These are phyloP conservation scores for Clausena lansium DNA, from an alignment of 345 rosid genomes.

Conservation along the genomic window DNA sequence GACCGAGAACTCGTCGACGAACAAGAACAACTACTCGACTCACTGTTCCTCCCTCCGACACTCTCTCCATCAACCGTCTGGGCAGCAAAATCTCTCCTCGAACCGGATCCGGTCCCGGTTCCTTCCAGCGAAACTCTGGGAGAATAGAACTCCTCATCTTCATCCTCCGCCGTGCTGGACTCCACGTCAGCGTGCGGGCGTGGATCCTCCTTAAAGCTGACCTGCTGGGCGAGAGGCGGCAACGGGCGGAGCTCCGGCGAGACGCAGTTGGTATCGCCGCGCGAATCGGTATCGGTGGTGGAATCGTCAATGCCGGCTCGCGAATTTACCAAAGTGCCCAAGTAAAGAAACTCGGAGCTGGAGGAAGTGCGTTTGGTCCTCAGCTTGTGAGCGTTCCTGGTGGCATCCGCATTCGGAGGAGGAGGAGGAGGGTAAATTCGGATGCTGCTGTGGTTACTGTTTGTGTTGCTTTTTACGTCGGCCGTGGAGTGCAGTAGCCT, in stretches of 20 bases:
- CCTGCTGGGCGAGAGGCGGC: conserved; percentile 71
- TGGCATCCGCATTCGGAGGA: conserved; percentile 10
- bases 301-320: conserved; percentile 35
- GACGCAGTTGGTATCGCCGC: conserved; percentile 9
- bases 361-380: conserved; percentile 33
- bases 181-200: conserved; percentile 35
- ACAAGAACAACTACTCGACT: conserved; percentile 51
- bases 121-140: conserved; percentile 78
- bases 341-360: conserved; percentile 87
- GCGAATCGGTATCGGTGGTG: neutral
- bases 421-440: neutral
- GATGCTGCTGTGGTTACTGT: conserved; percentile 14
- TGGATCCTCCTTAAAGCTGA: conserved; percentile 36
- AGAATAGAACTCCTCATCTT: conserved; percentile 83
- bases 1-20: conserved; percentile 80
- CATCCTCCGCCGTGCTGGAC: conserved; percentile 34
- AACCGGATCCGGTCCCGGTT: conserved; percentile 63
- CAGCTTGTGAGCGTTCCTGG: conserved; percentile 30
- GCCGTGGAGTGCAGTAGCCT: neutral
- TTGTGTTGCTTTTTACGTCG: conserved; percentile 24
- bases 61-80: conserved; percentile 23
- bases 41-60: conserved; percentile 40
- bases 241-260: conserved; percentile 97
- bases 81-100: conserved; percentile 52
- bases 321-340: conserved; percentile 66